These are phyloP conservation scores for Rhizopogon rudus DNA, from an alignment of 768 basidiomycete genomes.

Conservation along the genomic window DNA sequence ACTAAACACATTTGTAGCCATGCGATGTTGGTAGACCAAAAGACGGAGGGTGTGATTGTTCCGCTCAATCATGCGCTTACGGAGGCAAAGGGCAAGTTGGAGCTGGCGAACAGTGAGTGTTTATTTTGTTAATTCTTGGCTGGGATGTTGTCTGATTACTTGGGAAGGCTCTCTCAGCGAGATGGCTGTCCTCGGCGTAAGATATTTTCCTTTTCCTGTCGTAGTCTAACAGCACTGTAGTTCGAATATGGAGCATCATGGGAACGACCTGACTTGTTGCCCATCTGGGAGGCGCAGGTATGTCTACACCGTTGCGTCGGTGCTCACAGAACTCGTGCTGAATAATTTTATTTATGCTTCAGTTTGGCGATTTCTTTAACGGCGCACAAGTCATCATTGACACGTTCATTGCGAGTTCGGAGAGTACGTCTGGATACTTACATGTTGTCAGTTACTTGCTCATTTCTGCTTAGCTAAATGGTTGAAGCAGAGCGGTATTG, in stretches of 20 bases:
- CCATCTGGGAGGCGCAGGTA: slow-evolving; percentile 92
- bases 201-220: slow-evolving; percentile 18
- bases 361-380: slow-evolving; percentile 94
- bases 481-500: slow-evolving; percentile 86
- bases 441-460: background rate
- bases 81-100: slow-evolving; percentile 59
- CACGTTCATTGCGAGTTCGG: slow-evolving; percentile 79
- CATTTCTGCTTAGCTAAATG: slow-evolving; percentile 67
- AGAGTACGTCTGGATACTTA: slow-evolving; percentile 49
- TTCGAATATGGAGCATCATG: slow-evolving; percentile 92
- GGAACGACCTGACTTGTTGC: slow-evolving; percentile 76
- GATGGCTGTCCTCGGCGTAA: slow-evolving; percentile 80
- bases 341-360: background rate
- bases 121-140: background rate
- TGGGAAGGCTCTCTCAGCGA: slow-evolving; percentile 77
- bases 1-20: slow-evolving; percentile 38
- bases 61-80: slow-evolving; percentile 69
- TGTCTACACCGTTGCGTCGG: background rate
- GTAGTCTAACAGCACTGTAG: slow-evolving; percentile 28
- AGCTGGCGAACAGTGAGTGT: slow-evolving; percentile 79
- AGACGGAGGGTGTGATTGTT: slow-evolving; percentile 71
- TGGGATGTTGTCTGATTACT: background rate
- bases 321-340: background rate
- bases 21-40: slow-evolving; percentile 90
- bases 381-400: slow-evolving; percentile 87